Percentiles rank a stretch among this genome's conserved stretches.
phyloP scores from a whole-genome alignment of 108 stramenopile species.

The Nitzschia sp. region DNA sequence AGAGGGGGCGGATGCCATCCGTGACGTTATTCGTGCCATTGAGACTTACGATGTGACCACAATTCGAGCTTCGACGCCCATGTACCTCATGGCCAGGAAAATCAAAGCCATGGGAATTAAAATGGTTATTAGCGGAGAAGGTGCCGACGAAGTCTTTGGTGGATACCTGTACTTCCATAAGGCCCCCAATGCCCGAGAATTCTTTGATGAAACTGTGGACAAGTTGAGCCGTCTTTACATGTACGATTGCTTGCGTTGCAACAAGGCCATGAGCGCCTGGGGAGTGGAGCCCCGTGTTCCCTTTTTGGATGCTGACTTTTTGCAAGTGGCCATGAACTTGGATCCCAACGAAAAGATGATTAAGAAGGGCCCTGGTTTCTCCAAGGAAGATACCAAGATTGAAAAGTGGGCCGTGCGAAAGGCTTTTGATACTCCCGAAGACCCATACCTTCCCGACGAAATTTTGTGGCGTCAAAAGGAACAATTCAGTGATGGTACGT shows the following conservation, averaged over 20 bases:
- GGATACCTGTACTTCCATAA: constrained; percentile 99
- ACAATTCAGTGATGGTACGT: constrained; percentile 96
- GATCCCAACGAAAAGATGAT: constrained; percentile 97
- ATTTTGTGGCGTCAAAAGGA: constrained; percentile 99
- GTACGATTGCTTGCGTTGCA: constrained; percentile 98
- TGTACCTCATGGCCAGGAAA: constrained; percentile 98
- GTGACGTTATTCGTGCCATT: constrained; percentile 91
- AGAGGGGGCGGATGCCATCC: constrained; percentile 97
- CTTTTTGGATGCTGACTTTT: constrained; percentile 96
- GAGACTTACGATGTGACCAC: constrained; percentile 99
- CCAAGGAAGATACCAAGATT: constrained; percentile 82
- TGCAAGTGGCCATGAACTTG: constrained; percentile 95
- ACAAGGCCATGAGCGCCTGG: constrained; percentile 99
- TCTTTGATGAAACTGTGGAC: constrained; percentile 96
- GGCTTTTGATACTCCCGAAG: constrained; percentile 98
- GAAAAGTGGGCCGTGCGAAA: constrained; percentile 98
- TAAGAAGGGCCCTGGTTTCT: constrained; percentile 68
- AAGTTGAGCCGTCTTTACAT: constrained; percentile 93
- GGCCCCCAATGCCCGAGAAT: constrained; percentile 95
- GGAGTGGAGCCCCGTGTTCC: constrained; percentile 98
- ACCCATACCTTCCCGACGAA: constrained; percentile 95
- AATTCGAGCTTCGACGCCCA: constrained; percentile 96
- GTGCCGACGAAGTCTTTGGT: constrained; percentile 98
- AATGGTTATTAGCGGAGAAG: constrained; percentile 99
- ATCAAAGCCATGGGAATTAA: constrained; percentile 99